Conservation (phyloP, 352 stramenopile species). For the Globisporangium iwayamae region DNA sequence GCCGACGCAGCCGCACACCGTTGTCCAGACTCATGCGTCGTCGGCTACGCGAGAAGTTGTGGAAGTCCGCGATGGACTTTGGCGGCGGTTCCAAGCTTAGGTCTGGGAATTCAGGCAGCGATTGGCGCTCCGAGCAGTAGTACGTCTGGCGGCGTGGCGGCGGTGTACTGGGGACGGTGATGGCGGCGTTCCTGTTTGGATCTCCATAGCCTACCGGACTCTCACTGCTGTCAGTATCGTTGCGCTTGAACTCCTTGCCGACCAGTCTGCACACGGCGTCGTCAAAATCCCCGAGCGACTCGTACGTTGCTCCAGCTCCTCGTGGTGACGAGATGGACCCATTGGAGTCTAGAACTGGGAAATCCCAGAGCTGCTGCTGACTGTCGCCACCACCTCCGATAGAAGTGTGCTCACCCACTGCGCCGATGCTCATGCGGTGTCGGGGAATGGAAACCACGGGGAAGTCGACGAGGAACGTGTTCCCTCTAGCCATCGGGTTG, state of each 20-base stretch:
- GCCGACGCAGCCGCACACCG: neutral
- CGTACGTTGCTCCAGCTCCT: neutral
- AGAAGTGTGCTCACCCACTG: neutral
- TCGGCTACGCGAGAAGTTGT: constrained; percentile 11
- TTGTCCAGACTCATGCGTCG: constrained; percentile 8
- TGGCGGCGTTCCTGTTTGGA: neutral
- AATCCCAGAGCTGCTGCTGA: neutral
- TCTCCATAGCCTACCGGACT: neutral
- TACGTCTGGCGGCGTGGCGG: neutral
- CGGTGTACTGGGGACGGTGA: neutral
- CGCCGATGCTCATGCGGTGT: constrained; percentile 2
- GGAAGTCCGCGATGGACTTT: constrained; percentile 9
- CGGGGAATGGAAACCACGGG: neutral
- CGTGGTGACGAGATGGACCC: neutral
- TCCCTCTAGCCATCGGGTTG: neutral
- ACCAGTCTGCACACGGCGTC: neutral
- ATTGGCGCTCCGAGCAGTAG: constrained; percentile 3
- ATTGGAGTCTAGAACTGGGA: neutral
- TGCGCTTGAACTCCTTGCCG: neutral
- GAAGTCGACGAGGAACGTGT: constrained; percentile 8
- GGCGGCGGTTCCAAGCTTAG: neutral
- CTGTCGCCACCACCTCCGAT: neutral
- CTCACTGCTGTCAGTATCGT: neutral
- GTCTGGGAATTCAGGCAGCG: neutral
- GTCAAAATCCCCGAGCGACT: neutral